Percentiles rank a stretch among this genome's conserved stretches.
These are phyloP conservation scores for Apiospora kogelbergensis DNA, from an alignment of 2,329 filamentous ascomycete genomes.

Conservation along the genomic window DNA sequence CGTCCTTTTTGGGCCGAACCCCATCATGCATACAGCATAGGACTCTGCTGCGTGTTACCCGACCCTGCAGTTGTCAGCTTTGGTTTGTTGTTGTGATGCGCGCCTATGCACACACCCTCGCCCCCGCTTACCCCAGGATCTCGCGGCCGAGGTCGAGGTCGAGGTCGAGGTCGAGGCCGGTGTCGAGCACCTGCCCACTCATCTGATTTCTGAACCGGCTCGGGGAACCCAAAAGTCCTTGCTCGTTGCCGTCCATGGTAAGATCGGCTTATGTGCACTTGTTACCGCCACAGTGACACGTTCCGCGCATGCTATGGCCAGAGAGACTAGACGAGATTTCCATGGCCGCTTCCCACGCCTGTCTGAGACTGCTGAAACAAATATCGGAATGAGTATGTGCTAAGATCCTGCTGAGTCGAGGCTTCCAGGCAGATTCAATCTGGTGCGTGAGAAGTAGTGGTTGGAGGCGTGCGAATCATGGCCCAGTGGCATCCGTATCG, in stretches of 20 bases:
- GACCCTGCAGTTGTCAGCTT: constrained; percentile 8
- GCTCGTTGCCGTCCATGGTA: not conserved
- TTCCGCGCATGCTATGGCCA: not conserved
- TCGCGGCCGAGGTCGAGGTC: not conserved
- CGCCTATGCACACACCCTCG: not conserved
- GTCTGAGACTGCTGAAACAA: constrained; percentile 5
- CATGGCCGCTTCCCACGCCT: not conserved
- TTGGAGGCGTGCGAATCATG: not conserved
- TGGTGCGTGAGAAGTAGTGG: not conserved
- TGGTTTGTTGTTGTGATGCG: not conserved
- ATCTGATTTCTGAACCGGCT: not conserved
- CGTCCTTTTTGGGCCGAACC: not conserved
- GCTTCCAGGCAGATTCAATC: not conserved
- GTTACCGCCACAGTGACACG: not conserved
- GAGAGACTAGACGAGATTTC: not conserved
- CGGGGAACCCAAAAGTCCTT: not conserved
- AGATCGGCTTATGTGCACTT: not conserved
- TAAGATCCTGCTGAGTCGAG: not conserved
- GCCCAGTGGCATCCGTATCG: not conserved
- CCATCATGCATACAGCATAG: not conserved
- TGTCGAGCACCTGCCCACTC: not conserved
- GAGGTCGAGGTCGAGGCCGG: not conserved
- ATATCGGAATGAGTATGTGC: not conserved
- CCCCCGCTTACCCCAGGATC: not conserved
- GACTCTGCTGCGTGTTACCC: constrained; percentile 3